These are phyloP conservation scores for Psidium friedrichsthalianum DNA, from an alignment of 345 rosid genomes.

Conservation along the genomic window DNA sequence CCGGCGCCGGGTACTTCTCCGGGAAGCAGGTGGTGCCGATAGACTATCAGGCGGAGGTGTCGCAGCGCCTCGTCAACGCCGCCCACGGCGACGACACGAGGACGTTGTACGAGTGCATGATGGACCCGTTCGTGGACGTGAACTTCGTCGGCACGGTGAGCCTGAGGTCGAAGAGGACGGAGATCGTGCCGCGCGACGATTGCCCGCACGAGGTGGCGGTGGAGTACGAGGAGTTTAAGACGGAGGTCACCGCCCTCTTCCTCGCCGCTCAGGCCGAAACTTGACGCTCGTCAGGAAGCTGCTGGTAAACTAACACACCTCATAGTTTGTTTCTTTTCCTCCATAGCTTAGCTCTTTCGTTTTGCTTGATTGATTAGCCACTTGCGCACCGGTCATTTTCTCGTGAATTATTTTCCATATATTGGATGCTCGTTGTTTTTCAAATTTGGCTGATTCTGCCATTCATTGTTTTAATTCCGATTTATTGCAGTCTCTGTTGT, in stretches of 20 bases:
- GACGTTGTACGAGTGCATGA: conserved; percentile 26
- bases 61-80: conserved; percentile 52
- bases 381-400: background rate
- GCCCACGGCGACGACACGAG: conserved; percentile 23
- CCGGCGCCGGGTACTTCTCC: conserved; percentile 14
- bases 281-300: conserved; percentile 35
- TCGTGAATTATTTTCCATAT: background rate
- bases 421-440: background rate
- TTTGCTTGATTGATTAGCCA: background rate
- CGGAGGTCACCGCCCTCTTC: conserved; percentile 57
- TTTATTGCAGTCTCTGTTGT: background rate
- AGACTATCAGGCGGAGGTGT: conserved; percentile 38
- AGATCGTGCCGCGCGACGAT: conserved; percentile 37
- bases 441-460: background rate
- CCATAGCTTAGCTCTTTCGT: background rate
- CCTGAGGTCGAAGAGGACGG: conserved; percentile 38
- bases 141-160: conserved; percentile 48
- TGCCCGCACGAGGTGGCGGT: conserved; percentile 29
- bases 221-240: conserved; percentile 49
- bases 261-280: conserved; percentile 51
- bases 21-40: conserved; percentile 37
- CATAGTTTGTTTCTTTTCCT: background rate
- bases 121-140: conserved; percentile 43
- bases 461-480: background rate
- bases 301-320: conserved; percentile 19